Conservation (phyloP, 2,329 filamentous ascomycete species). For the Colletotrichum magnum region DNA sequence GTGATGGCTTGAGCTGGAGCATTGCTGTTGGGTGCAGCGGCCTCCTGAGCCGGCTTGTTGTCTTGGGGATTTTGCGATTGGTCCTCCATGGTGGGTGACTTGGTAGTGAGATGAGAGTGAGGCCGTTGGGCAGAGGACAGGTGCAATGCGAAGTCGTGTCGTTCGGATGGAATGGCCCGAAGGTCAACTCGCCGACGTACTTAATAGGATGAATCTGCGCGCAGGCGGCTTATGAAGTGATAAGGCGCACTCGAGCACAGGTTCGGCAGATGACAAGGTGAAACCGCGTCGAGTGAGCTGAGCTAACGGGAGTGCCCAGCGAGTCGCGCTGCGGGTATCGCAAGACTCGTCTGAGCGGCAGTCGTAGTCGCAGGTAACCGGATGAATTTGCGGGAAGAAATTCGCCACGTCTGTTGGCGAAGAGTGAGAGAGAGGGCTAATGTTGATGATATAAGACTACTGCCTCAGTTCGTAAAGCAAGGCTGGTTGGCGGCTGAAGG, state of each 20-base stretch:
- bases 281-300: constrained; percentile 22
- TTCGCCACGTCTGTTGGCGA: neutral
- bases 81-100: constrained; percentile 26
- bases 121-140: neutral
- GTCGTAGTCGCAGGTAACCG: neutral
- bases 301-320: neutral
- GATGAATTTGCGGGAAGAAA: neutral
- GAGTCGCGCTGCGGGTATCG: constrained; percentile 1
- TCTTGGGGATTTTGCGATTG: constrained; percentile 28
- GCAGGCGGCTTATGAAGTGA: constrained; percentile 6
- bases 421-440: neutral
- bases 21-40: constrained; percentile 13
- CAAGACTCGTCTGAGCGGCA: neutral
- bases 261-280: constrained; percentile 10
- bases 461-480: constrained; percentile 22
- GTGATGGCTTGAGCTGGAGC: constrained; percentile 12
- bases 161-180: constrained; percentile 10
- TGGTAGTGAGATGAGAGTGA: neutral
- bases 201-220: constrained; percentile 21
- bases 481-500: constrained; percentile 19
- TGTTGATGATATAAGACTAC: constrained; percentile 25
- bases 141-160: neutral
- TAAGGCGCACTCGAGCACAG: constrained; percentile 14
- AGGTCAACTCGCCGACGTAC: neutral
- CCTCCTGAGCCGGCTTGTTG: constrained; percentile 26